Conservation (phyloP, 768 basidiomycete species). For the Suillus plorans region DNA sequence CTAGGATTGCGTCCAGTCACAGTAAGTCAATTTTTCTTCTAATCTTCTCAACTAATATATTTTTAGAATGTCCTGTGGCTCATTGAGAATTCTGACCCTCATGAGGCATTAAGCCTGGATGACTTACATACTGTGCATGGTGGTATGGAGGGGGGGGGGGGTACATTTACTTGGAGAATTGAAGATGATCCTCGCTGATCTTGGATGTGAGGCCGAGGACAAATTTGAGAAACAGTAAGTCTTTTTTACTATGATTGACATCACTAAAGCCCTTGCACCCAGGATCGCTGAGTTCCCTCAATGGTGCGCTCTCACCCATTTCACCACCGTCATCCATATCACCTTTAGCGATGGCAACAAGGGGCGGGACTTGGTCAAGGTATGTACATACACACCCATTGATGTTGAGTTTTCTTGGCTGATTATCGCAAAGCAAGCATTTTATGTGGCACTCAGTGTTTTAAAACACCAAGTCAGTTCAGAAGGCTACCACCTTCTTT, state of each 20-base stretch:
- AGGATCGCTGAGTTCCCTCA: constrained; percentile 31
- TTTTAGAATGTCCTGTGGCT: constrained; percentile 41
- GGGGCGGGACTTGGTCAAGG: constrained; percentile 35
- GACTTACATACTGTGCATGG: constrained; percentile 34
- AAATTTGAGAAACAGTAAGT: not conserved
- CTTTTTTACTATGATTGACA: too few species aligned
- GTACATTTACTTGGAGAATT: constrained; percentile 31
- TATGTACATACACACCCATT: too few species aligned
- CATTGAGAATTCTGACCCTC: constrained; percentile 34
- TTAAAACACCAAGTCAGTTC: not conserved
- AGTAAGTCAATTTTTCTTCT: not conserved
- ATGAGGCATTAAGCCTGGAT: constrained; percentile 36
- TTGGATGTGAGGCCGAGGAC: not conserved
- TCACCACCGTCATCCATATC: constrained; percentile 22
- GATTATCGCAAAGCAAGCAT: not conserved
- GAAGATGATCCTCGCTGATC: constrained; percentile 17
- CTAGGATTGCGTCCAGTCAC: constrained; percentile 1
- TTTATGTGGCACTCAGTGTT: not conserved
- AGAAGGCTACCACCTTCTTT: constrained; percentile 26
- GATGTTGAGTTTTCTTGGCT: too few species aligned
- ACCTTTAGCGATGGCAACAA: constrained; percentile 37
- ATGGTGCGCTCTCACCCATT: constrained; percentile 36
- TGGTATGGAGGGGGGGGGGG: constrained; percentile 31
- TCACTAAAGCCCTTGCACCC: not conserved
- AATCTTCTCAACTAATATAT: not conserved